These are phyloP conservation scores for Pugionium dolabratum DNA, from an alignment of 345 rosid species.

Conservation along the genomic window DNA sequence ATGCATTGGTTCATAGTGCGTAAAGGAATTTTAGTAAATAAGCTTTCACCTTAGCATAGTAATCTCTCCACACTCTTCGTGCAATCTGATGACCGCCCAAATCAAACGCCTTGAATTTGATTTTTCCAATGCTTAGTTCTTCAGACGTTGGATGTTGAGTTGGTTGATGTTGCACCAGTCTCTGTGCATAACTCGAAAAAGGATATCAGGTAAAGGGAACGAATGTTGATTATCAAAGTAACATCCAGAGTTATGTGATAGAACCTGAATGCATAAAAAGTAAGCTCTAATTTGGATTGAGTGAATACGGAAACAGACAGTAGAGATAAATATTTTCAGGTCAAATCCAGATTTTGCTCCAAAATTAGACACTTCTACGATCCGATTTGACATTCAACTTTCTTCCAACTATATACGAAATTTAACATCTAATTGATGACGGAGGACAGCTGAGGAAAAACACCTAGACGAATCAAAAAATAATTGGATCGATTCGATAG, in stretches of 20 bases:
- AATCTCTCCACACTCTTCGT: constrained; percentile 90
- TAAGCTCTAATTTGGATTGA: background rate
- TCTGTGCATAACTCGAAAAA: constrained; percentile 45
- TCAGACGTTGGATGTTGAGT: constrained; percentile 92
- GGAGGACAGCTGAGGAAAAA: too few relatives aligned
- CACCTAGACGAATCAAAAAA: background rate
- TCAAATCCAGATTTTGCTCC: background rate
- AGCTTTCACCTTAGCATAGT: constrained; percentile 71
- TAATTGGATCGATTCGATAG: constrained; percentile 10
- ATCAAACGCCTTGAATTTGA: constrained; percentile 88
- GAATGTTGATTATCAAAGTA: background rate
- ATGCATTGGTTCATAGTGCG: too few relatives aligned
- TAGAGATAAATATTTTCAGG: too few relatives aligned
- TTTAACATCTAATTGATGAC: background rate
- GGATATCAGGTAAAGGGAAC: background rate
- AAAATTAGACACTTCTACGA: background rate
- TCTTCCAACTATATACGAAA: too few relatives aligned
- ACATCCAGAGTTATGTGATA: background rate
- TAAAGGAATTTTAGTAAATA: too few relatives aligned
- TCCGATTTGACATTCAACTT: background rate
- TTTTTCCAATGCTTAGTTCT: constrained; percentile 87
- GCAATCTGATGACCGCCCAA: constrained; percentile 96
- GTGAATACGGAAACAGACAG: background rate
- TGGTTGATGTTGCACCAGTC: constrained; percentile 90
- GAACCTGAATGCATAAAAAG: too few relatives aligned